These are phyloP conservation scores for Saccharomycopsis sp. DNA, from an alignment of 805 yeast genomes.

Conservation along the genomic window DNA sequence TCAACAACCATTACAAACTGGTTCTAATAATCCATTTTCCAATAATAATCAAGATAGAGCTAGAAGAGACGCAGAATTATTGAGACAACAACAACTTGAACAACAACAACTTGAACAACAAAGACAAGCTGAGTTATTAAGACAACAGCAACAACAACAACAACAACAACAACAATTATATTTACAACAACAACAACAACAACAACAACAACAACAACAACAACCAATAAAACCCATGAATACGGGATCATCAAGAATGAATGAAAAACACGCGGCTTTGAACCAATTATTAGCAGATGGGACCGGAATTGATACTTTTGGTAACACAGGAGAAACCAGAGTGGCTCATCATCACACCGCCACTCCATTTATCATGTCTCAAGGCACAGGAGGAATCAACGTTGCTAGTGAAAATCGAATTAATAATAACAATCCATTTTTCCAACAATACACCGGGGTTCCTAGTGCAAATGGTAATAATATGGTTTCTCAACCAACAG, in stretches of 20 bases:
- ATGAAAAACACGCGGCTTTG: slow-evolving; percentile 56
- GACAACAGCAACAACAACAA: slow-evolving; percentile 20
- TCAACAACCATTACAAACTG: slow-evolving; percentile 50
- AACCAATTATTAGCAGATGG: slow-evolving; percentile 75
- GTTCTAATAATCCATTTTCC: slow-evolving; percentile 76
- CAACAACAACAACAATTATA: slow-evolving; percentile 15
- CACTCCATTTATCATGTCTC: slow-evolving; percentile 74
- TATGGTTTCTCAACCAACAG: slow-evolving; percentile 71
- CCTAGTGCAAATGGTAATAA: slow-evolving; percentile 54
- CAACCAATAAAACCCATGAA: slow-evolving; percentile 35
- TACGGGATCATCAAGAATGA: slow-evolving; percentile 45
- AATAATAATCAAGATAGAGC: slow-evolving; percentile 22
- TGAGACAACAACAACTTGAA: slow-evolving; percentile 18
- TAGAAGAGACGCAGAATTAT: slow-evolving; percentile 4
- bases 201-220: slow-evolving; percentile 26
- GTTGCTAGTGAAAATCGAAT: slow-evolving; percentile 34
- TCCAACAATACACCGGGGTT: slow-evolving; percentile 64
- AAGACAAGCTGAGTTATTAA: slow-evolving; percentile 9
- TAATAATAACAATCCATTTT: slow-evolving; percentile 29
- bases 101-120: slow-evolving; percentile 10
- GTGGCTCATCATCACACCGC: slow-evolving; percentile 89
- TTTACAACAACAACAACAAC: slow-evolving; percentile 20
- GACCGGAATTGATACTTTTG: slow-evolving; percentile 89
- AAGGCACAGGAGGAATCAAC: slow-evolving; percentile 75
- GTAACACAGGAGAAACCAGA: slow-evolving; percentile 74